phyloP scores from a whole-genome alignment of 2,329 filamentous ascomycete species.

The Epichloe amarillans region DNA sequence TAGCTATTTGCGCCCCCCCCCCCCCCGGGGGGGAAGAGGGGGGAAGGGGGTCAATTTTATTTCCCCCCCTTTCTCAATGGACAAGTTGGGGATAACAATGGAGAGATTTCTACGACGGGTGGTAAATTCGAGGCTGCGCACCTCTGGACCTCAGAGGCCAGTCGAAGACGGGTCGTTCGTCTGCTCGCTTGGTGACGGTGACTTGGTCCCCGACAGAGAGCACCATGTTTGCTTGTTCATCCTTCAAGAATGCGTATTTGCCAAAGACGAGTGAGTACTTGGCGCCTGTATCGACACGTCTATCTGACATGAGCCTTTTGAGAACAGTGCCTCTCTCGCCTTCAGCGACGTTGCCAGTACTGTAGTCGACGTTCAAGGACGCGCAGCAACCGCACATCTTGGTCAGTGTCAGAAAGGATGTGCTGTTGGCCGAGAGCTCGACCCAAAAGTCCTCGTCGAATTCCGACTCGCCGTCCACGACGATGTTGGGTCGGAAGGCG shows the following conservation, averaged over 20 bases:
- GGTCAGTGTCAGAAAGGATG: conserved; percentile 41
- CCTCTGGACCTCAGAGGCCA: conserved; percentile 26
- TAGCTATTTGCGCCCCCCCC: too few species aligned
- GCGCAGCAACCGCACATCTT: conserved; percentile 57
- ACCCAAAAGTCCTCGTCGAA: conserved; percentile 67
- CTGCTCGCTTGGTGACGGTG: conserved; percentile 33
- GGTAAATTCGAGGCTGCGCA: conserved; percentile 14
- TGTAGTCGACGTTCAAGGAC: conserved; percentile 59
- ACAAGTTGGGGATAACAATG: not conserved
- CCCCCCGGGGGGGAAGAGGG: too few species aligned
- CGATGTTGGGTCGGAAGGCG: conserved; percentile 62
- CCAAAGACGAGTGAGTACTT: conserved; percentile 62
- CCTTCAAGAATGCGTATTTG: conserved; percentile 50
- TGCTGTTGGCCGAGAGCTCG: conserved; percentile 34
- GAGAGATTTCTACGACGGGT: not conserved
- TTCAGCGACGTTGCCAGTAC: conserved; percentile 43
- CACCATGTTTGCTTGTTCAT: conserved; percentile 12
- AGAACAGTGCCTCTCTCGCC: conserved; percentile 48
- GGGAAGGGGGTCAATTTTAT: too few species aligned
- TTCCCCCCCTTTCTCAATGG: too few species aligned
- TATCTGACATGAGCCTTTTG: conserved; percentile 57
- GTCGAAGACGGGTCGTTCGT: conserved; percentile 39
- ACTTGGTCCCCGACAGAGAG: conserved; percentile 45
- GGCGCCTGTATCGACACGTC: conserved; percentile 54
- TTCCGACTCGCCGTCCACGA: conserved; percentile 44